A percentile compares a stretch with the other conserved stretches of the same genome.
Evolutionary conservation across 2,329 filamentous ascomycete genomes (phyloP).

Genomic region (Xenosphaeropsis pyriputrescens): DNA sequence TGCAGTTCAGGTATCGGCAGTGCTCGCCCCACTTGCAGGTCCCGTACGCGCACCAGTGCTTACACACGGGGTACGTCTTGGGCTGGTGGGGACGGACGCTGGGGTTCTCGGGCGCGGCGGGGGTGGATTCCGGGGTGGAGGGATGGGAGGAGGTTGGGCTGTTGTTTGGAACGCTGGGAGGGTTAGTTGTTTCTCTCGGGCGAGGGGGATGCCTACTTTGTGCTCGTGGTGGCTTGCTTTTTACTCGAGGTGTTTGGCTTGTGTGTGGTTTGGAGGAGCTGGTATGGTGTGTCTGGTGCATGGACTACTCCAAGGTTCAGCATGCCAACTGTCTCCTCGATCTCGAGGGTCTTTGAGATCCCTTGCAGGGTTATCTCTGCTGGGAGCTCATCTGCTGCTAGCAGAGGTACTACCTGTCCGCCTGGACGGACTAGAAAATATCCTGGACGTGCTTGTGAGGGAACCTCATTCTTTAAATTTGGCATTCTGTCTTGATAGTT

Average conservation of each 20-base stretch:
- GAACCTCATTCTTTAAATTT: too few species aligned
- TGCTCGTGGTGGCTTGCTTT: not conserved
- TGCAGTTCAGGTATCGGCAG: conserved; percentile 26
- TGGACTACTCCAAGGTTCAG: not conserved
- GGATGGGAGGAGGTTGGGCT: not conserved
- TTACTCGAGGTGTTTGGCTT: not conserved
- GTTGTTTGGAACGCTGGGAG: not conserved
- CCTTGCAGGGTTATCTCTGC: conserved; percentile 24
- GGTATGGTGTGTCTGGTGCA: not conserved
- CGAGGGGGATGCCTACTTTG: not conserved
- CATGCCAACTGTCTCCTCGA: not conserved
- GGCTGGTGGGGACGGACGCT: not conserved
- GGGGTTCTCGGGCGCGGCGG: not conserved
- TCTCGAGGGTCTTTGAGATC: not conserved
- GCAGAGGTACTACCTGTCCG: conserved; percentile 27
- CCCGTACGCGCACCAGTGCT: conserved; percentile 27
- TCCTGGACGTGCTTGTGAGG: not conserved
- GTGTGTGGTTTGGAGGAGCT: not conserved
- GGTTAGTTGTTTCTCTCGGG: not conserved
- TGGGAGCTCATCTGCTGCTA: conserved; percentile 32
- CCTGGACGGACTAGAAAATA: conserved; percentile 18
- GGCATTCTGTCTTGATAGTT: too few species aligned
- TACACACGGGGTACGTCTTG: conserved; percentile 16
- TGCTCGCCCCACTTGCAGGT: conserved; percentile 23
- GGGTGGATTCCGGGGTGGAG: not conserved